Conservation (phyloP, 805 yeast species). For the Maudiozyma serrabonitensis region DNA sequence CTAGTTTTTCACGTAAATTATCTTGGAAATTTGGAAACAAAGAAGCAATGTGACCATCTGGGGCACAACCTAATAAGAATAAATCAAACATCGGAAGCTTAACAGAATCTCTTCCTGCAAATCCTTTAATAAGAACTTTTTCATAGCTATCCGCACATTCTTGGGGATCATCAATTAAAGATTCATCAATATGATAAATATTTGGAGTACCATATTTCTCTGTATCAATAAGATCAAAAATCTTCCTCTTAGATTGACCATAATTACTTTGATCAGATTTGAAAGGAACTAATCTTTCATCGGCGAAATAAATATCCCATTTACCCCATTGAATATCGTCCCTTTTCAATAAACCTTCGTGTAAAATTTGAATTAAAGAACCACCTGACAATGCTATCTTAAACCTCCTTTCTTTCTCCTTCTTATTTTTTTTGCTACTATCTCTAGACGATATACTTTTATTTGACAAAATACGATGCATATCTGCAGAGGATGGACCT, state of each 20-base stretch:
- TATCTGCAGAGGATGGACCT: slow-evolving; percentile 5
- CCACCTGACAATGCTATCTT: slow-evolving; percentile 92
- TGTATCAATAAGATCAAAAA: slow-evolving; percentile 49
- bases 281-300: slow-evolving; percentile 88
- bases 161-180: slow-evolving; percentile 65
- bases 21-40: slow-evolving; percentile 83
- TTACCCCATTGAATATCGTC: slow-evolving; percentile 78
- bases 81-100: slow-evolving; percentile 92
- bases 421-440: slow-evolving; percentile 16
- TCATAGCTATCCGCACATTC: slow-evolving; percentile 94
- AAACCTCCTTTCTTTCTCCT: slow-evolving; percentile 57
- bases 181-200: slow-evolving; percentile 75
- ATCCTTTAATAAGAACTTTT: slow-evolving; percentile 72
- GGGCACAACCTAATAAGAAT: slow-evolving; percentile 90
- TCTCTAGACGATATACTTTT: slow-evolving; percentile 13
- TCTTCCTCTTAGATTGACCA: slow-evolving; percentile 76
- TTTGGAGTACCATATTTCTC: slow-evolving; percentile 44
- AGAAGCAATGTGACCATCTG: slow-evolving; percentile 97
- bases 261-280: slow-evolving; percentile 75
- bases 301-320: slow-evolving; percentile 96
- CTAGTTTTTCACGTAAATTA: slow-evolving; percentile 76
- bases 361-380: slow-evolving; percentile 73
- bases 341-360: slow-evolving; percentile 74
- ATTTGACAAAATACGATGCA: slow-evolving; percentile 15
- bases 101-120: slow-evolving; percentile 94